phyloP scores from a whole-genome alignment of 495 filamentous ascomycete genomes.

The Penicillium psychrofluorescens region DNA sequence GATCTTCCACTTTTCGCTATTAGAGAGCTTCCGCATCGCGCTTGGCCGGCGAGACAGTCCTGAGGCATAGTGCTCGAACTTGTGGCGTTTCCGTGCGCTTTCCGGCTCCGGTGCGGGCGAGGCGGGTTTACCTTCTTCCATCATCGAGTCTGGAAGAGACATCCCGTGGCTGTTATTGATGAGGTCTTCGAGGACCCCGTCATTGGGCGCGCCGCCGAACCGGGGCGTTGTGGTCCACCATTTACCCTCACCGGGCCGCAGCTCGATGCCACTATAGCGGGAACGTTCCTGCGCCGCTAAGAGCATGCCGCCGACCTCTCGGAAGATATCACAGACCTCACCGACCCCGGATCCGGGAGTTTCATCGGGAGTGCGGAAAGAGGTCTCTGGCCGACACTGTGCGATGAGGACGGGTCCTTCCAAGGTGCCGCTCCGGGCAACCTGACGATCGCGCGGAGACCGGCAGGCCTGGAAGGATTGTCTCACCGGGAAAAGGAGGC shows the following conservation, averaged over 20 bases:
- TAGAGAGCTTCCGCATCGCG: slow-evolving; percentile 26
- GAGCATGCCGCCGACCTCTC: slow-evolving; percentile 68
- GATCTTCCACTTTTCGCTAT: slow-evolving; percentile 38
- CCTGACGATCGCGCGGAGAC: slow-evolving; percentile 56
- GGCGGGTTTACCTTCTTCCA: slow-evolving; percentile 15
- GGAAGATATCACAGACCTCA: slow-evolving; percentile 59
- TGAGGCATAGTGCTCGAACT: slow-evolving; percentile 29
- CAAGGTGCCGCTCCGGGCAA: slow-evolving; percentile 64
- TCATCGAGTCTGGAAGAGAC: slow-evolving; percentile 17
- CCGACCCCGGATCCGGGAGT: slow-evolving; percentile 39
- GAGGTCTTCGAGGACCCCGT: slow-evolving; percentile 51
- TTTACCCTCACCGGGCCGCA: slow-evolving; percentile 60
- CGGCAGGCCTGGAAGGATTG: slow-evolving; percentile 57
- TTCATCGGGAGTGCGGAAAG: slow-evolving; percentile 36
- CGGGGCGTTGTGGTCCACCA: slow-evolving; percentile 75
- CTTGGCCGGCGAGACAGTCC: slow-evolving; percentile 22
- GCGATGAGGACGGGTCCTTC: slow-evolving; percentile 64
- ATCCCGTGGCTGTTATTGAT: slow-evolving; percentile 16
- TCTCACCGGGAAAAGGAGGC: slow-evolving; percentile 43
- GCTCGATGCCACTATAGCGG: slow-evolving; percentile 59
- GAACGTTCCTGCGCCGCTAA: slow-evolving; percentile 77
- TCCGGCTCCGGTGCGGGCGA: slow-evolving; percentile 9
- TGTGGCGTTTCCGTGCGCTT: slow-evolving; percentile 34
- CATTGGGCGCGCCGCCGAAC: slow-evolving; percentile 69
- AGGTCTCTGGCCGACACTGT: slow-evolving; percentile 51